Evolutionary conservation across 108 stramenopile genomes (phyloP).

Genomic region (Cyclotella kingstonii): DNA sequence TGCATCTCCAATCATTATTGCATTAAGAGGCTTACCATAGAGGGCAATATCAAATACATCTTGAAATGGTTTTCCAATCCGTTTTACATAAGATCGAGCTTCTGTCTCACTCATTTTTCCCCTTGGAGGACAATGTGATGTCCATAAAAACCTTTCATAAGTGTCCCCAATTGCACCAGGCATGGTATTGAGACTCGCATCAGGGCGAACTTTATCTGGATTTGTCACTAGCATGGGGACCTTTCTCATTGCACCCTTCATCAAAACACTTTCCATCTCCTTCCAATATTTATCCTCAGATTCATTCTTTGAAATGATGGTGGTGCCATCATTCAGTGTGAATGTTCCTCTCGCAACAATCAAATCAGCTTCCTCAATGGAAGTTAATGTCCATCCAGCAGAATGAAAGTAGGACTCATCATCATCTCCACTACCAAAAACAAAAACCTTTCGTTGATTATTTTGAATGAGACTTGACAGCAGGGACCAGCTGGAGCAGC

Average conservation of each 20-base stretch:
- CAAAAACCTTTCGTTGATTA: constrained; percentile 48
- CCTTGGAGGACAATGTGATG: constrained; percentile 26
- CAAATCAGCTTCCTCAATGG: constrained; percentile 84
- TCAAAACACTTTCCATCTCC: constrained; percentile 49
- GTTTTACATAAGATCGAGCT: constrained; percentile 46
- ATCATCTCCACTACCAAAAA: constrained; percentile 90
- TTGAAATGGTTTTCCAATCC: constrained; percentile 78
- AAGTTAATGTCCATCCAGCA: constrained; percentile 69
- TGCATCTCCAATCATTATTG: constrained; percentile 82
- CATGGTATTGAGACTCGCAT: constrained; percentile 81
- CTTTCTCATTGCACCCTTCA: constrained; percentile 54
- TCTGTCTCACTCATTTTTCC: constrained; percentile 36
- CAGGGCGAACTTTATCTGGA: constrained; percentile 87
- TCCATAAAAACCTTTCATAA: constrained; percentile 61
- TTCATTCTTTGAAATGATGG: constrained; percentile 41
- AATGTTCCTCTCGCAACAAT: constrained; percentile 87
- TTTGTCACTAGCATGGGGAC: constrained; percentile 92
- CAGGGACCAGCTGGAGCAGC: constrained; percentile 25
- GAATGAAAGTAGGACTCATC: constrained; percentile 79
- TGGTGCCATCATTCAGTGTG: constrained; percentile 53
- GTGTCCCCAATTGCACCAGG: constrained; percentile 84
- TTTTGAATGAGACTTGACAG: constrained; percentile 13
- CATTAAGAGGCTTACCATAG: constrained; percentile 17
- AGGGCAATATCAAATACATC: constrained; percentile 76
- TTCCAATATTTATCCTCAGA: constrained; percentile 54